Evolutionary conservation across 176 grass and related monocot genomes (phyloP), one percentile per base, ranked within the genome.

Genomic region (Coix lacrymajobi): DNA sequence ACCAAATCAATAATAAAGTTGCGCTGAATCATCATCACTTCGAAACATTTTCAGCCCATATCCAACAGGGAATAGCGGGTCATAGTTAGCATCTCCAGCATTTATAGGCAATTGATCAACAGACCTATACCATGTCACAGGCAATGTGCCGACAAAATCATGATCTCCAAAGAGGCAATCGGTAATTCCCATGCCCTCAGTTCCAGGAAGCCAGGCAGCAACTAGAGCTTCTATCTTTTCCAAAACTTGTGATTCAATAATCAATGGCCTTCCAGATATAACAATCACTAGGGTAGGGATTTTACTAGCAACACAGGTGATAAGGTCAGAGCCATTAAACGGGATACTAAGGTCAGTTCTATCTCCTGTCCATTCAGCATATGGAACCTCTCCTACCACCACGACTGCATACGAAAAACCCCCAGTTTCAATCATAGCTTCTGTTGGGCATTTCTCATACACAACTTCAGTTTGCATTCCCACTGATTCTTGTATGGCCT

Each of bases 161-260:
- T 98, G 73, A 45, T 95, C 92, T 62, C 96, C 96, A 86, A 94
- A 98, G 14, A 98, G 65, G 76, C 94, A 92, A 76, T 98, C 92
- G 0, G 87, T 49, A 77, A 98, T 58, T 24, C 96, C 92, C 22
- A 31, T 73, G 71, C 88, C 90, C 83, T 98, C 96, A 56, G 66
- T 95, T 79, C 92, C 96, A 14, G 90, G 92, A 38, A 95, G 36
- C 90, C 92, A 98, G 62, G 96, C 89, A 71, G 89, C 92, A 73
- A 98, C 90, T 20, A 98, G 75, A 67, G 87, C 92, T 44, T 93
- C 79, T 71, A 95, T 82, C 72, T 89, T 87, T 4, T 85, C 86
- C 41, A 94, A 71, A 62, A 95, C 44, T 41, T 84, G 79, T 19
- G 87, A 57, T 33, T 95, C 85, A 37, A 98, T 67, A 78, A 89